Conservation (phyloP, 2,329 filamentous ascomycete species). For the Meredithiella fracta region DNA sequence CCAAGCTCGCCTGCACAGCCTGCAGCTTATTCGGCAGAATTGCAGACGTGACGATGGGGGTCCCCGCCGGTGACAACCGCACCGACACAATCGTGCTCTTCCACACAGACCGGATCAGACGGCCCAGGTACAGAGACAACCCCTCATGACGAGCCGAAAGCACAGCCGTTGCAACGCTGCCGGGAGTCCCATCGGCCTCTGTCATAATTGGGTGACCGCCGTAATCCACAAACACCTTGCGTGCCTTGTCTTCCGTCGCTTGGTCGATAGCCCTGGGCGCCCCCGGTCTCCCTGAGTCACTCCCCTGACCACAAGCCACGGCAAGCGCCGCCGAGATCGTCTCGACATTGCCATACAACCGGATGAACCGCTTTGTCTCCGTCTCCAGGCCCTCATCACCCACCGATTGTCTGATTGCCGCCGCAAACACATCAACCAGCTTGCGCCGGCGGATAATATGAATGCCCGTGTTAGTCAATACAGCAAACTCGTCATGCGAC, state of each 20-base stretch:
- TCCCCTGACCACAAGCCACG: constrained; percentile 85
- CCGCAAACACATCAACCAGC: constrained; percentile 82
- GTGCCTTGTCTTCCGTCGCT: constrained; percentile 68
- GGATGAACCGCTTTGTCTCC: constrained; percentile 69
- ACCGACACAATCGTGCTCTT: constrained; percentile 54
- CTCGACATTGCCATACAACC: constrained; percentile 73
- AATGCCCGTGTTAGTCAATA: constrained; percentile 81
- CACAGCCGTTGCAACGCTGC: constrained; percentile 64
- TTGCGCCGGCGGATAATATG: constrained; percentile 71
- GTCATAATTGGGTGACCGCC: constrained; percentile 75
- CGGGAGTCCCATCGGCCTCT: constrained; percentile 54
- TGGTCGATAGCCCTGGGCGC: constrained; percentile 68
- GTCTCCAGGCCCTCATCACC: constrained; percentile 68
- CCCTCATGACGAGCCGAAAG: constrained; percentile 84
- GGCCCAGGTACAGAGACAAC: constrained; percentile 69
- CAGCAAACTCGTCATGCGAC: constrained; percentile 64
- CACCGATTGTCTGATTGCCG: constrained; percentile 54
- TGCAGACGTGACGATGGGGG: constrained; percentile 47
- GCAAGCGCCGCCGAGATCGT: constrained; percentile 81
- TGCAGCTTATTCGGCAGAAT: constrained; percentile 53
- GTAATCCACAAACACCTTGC: constrained; percentile 78
- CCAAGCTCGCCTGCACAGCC: constrained; percentile 63
- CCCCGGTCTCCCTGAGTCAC: constrained; percentile 48
- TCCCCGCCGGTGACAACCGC: constrained; percentile 35
- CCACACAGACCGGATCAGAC: constrained; percentile 83